These are phyloP conservation scores for Striga asiatica DNA, from an alignment of 257 asterid species.

Conservation along the genomic window DNA sequence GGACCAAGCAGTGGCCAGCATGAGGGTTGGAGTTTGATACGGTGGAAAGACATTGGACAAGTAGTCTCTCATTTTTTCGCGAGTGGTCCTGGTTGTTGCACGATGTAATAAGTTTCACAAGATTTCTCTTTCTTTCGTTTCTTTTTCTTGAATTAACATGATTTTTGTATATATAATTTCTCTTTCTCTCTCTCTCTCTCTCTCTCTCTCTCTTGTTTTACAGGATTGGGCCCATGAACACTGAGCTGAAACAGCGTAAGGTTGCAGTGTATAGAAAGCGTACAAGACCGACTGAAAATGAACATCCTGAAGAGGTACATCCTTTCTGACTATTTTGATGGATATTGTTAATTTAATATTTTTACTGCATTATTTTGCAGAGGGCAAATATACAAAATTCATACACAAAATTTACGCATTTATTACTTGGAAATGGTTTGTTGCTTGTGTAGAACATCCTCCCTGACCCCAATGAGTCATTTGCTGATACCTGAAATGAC, in stretches of 20 bases:
- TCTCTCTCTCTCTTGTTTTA: not conserved
- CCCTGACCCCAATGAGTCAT: no score
- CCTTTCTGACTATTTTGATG: no score
- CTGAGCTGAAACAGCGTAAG: constrained; percentile 24
- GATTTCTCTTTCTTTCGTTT: not conserved
- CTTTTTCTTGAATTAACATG: no score
- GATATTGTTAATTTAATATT: no score
- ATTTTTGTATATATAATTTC: no score
- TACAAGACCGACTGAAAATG: not conserved
- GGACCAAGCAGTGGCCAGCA: not conserved
- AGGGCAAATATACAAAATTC: not conserved
- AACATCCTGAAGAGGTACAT: constrained; percentile 28
- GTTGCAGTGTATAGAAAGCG: constrained; percentile 6
- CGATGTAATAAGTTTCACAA: constrained; percentile 32
- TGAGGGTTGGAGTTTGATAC: no score
- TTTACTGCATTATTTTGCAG: no score
- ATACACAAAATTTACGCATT: no score
- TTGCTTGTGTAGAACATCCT: no score
- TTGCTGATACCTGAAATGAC: no score
- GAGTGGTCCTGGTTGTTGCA: constrained; percentile 24
- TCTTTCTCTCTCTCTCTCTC: not conserved
- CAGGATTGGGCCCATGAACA: constrained; percentile 42
- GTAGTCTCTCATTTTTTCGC: constrained; percentile 23
- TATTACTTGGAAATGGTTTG: no score
- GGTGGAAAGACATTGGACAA: constrained; percentile 31